Conservation (phyloP, 345 rosid species). For the Brassica incana region DNA sequence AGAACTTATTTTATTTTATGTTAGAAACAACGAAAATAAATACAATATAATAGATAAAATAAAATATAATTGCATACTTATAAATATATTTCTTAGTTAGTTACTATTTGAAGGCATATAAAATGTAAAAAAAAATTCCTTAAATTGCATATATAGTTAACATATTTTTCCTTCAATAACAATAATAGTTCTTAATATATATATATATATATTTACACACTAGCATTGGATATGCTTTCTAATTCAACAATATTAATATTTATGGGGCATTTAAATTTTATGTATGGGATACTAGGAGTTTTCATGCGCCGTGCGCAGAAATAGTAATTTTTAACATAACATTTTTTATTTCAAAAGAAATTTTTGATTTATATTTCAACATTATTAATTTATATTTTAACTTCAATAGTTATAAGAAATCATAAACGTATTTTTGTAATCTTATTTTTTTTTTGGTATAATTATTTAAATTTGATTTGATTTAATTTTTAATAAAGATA, state of each 20-base stretch:
- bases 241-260: neutral
- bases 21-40: neutral
- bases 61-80: neutral
- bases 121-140: neutral
- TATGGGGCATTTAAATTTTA: neutral
- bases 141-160: neutral
- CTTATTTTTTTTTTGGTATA: no score
- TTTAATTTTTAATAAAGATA: no score
- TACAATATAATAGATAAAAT: neutral
- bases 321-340: no score
- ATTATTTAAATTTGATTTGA: no score
- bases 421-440: no score
- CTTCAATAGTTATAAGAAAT: no score
- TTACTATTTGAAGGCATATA: constrained; percentile 14
- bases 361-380: no score
- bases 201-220: no score
- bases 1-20: neutral
- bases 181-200: neutral
- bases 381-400: no score
- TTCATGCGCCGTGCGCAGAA: no score
- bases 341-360: no score
- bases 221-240: neutral
- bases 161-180: neutral
- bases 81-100: neutral
- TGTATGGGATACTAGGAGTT: neutral